Evolutionary conservation across 1,284 basidiomycete species (phyloP), one percentile per base, ranked within the genome.

Genomic region (Schizophyllum amplum): DNA sequence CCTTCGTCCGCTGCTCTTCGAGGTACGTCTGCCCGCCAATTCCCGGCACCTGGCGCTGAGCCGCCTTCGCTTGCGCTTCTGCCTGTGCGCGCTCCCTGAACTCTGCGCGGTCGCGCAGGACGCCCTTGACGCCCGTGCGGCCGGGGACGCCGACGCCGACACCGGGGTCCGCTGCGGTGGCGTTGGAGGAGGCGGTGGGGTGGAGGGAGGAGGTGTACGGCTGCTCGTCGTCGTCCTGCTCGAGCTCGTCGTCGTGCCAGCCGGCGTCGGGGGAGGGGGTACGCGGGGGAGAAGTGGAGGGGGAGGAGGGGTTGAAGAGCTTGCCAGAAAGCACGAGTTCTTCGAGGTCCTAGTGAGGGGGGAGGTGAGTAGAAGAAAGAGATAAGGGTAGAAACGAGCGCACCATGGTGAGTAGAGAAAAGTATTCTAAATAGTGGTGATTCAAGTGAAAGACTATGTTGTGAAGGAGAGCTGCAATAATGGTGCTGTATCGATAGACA

Each of bases 91-190:
- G 75, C 51, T 79, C 75, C 24, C 81, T 66, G 1, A 86, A 86
- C 65, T 92, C 89, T 58, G 83, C 76, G 46, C 81, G 76, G 68
- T 92, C 89, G 24, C 87, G 79, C 58, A 92, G 87, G 59, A 92
- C 90, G 33, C 89, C 90, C 63, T 92, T 92, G 53, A 92, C 89
- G 24, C 89, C 89, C 4, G 89, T 92, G 23, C 90, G 77, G 1
- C 89, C 89, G 6, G 86, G 86, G 21, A 50, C 48, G 5, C 84
- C 88, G 86, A 91, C 87, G n/a, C 88, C 88, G 58, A 90, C 87
- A 11, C 82, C 81, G 2, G 48, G 48, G 48, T 24, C 48, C 20
- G 62, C 33, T 61, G 67, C 4, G 63, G 62, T 54, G 68, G 61
- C 5, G 68, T 59, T 1, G 55, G 52, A n/a, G 65, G 63, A 5